Conservation (phyloP, 2,329 filamentous ascomycete genomes). For the Bipolaris cookei region DNA sequence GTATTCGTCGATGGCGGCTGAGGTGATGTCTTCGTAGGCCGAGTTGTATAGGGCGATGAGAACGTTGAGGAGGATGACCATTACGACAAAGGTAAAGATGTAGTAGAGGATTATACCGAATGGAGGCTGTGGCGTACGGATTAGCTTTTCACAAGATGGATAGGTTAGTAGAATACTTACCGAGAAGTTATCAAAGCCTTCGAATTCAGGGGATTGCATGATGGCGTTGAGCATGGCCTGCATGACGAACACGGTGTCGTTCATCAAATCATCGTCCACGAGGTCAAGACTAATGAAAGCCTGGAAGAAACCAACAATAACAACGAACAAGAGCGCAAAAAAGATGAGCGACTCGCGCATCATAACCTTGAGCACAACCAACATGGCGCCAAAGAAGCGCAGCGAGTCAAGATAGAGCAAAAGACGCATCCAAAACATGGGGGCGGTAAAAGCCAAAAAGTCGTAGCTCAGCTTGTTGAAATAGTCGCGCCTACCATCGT, state of each 20-base stretch:
- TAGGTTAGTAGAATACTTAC: conserved; percentile 26
- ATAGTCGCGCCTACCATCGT: conserved; percentile 55
- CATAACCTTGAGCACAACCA: conserved; percentile 85
- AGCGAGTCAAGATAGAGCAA: conserved; percentile 91
- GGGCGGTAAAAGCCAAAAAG: conserved; percentile 88
- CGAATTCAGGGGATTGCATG: conserved; percentile 90
- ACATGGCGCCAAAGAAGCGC: conserved; percentile 97
- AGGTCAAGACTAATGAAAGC: conserved; percentile 92
- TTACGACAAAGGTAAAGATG: conserved; percentile 95
- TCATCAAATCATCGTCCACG: conserved; percentile 67
- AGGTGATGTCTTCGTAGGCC: conserved; percentile 92
- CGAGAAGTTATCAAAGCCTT: conserved; percentile 86
- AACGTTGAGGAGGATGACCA: conserved; percentile 93
- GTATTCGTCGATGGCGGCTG: conserved; percentile 92
- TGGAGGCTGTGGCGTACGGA: conserved; percentile 61
- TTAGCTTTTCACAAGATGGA: conserved; percentile 7
- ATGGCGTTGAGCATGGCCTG: conserved; percentile 87
- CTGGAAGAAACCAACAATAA: conserved; percentile 87
- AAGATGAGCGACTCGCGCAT: conserved; percentile 82
- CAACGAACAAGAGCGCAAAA: conserved; percentile 85
- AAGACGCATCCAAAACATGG: conserved; percentile 95
- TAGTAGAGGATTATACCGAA: conserved; percentile 97
- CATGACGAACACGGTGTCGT: conserved; percentile 75
- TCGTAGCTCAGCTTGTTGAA: conserved; percentile 90
- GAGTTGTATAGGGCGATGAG: conserved; percentile 97